These are phyloP conservation scores for Suillus hirtellus DNA, from an alignment of 768 basidiomycete species.

Conservation along the genomic window DNA sequence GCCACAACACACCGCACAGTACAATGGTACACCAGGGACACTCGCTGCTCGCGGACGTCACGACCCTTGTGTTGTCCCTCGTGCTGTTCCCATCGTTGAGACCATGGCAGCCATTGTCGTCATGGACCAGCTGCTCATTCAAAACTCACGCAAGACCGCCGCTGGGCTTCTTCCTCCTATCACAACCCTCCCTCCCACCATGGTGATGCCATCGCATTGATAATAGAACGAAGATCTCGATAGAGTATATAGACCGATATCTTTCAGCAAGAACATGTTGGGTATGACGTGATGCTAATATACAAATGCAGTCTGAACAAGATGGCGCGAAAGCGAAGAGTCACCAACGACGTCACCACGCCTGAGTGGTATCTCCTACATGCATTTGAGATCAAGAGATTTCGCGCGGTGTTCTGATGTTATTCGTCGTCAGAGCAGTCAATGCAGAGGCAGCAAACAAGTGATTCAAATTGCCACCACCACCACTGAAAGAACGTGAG, in stretches of 20 bases:
- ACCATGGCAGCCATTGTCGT: slow-evolving; percentile 95
- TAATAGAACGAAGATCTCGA: slow-evolving; percentile 4
- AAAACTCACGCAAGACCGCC: slow-evolving; percentile 79
- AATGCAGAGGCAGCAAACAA: slow-evolving; percentile 61
- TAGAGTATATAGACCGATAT: slow-evolving; percentile 4
- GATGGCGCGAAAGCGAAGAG: slow-evolving; percentile 18
- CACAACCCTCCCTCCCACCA: slow-evolving; percentile 88
- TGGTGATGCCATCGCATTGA: slow-evolving; percentile 65
- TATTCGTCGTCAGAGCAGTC: slow-evolving; percentile 53
- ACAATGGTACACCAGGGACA: slow-evolving; percentile 86
- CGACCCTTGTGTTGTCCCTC: slow-evolving; percentile 96
- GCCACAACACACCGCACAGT: slow-evolving; percentile 86
- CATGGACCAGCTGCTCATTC: slow-evolving; percentile 91
- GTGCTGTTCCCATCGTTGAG: slow-evolving; percentile 97
- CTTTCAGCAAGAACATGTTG: slow-evolving; percentile 10
- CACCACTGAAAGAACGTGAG: slow-evolving; percentile 63
- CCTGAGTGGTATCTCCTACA: neutral
- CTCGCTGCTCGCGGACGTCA: slow-evolving; percentile 93
- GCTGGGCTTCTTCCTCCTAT: slow-evolving; percentile 78
- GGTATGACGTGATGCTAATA: slow-evolving; percentile 4
- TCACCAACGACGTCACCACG: neutral
- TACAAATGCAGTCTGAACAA: slow-evolving; percentile 13
- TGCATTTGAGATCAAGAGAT: neutral
- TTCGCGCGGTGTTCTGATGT: neutral
- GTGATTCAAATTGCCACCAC: slow-evolving; percentile 73